These are phyloP conservation scores for Raphanus hybrid DNA, from an alignment of 441 rosid genomes.

Conservation along the genomic window DNA sequence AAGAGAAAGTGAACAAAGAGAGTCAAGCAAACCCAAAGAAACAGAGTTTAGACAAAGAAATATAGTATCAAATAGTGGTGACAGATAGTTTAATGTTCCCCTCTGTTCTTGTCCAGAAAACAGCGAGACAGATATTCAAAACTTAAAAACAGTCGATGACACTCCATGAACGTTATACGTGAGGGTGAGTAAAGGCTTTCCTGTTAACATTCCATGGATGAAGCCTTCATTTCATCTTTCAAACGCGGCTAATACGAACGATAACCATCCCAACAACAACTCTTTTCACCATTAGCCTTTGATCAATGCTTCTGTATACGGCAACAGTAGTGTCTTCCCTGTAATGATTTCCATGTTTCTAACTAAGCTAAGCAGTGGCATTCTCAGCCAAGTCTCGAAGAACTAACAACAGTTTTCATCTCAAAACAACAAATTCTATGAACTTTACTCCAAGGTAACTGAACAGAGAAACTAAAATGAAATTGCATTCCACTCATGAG, in stretches of 20 bases:
- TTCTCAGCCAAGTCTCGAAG: conserved; percentile 76
- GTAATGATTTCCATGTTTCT: conserved; percentile 92
- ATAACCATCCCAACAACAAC: conserved; percentile 72
- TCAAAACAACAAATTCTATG: neutral
- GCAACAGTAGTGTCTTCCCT: conserved; percentile 84
- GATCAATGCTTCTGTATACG: conserved; percentile 72
- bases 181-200: conserved; percentile 75
- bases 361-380: conserved; percentile 88
- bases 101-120: too few species aligned
- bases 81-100: too few species aligned
- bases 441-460: conserved; percentile 10
- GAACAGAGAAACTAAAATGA: neutral
- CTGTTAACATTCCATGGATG: conserved; percentile 70
- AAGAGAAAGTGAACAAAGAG: too few species aligned
- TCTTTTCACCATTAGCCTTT: conserved; percentile 80
- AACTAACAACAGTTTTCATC: conserved; percentile 56
- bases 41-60: too few species aligned
- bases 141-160: conserved; percentile 8
- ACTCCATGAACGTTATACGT: conserved; percentile 52
- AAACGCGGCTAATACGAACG: conserved; percentile 66
- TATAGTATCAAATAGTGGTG: too few species aligned
- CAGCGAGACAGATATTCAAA: neutral
- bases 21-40: too few species aligned
- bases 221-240: conserved; percentile 74
- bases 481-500: conserved; percentile 43